phyloP scores from a whole-genome alignment of 2,329 filamentous ascomycete species.

The Pestalotiopsis sp. region DNA sequence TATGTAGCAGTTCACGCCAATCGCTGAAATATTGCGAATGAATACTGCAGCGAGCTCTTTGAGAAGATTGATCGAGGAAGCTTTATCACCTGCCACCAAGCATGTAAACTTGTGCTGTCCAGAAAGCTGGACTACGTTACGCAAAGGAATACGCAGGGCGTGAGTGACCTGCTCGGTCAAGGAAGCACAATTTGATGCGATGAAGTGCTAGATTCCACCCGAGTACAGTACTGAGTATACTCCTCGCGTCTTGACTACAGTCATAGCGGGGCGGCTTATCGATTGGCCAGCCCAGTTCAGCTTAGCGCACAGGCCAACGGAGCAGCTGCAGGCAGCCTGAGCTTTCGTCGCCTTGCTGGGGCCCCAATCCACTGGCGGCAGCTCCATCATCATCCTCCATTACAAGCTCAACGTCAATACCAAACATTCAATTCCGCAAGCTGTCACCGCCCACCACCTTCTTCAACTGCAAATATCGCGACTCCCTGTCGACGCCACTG shows the following conservation, averaged over 20 bases:
- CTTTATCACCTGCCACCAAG: too few relatives aligned
- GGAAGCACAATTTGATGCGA: background rate
- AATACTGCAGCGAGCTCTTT: too few relatives aligned
- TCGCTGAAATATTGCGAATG: too few relatives aligned
- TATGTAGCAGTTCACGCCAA: too few relatives aligned
- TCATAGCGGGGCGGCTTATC: background rate
- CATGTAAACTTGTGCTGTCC: too few relatives aligned
- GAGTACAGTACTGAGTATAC: too few relatives aligned
- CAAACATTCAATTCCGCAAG: background rate
- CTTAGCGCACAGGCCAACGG: constrained; percentile 18
- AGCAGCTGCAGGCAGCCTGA: constrained; percentile 22
- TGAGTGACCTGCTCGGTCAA: too few relatives aligned
- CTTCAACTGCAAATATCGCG: background rate
- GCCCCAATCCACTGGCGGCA: constrained; percentile 6
- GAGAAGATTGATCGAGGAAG: too few relatives aligned
- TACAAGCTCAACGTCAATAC: constrained; percentile 6
- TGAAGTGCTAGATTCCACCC: background rate
- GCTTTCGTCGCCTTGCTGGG: constrained; percentile 24
- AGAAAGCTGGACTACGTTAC: too few relatives aligned
- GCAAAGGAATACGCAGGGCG: too few relatives aligned
- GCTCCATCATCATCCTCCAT: constrained; percentile 13
- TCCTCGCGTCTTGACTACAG: too few relatives aligned
- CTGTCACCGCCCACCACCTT: background rate
- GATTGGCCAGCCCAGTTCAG: background rate
- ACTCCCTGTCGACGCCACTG: background rate